A percentile compares a stretch with the other conserved stretches of the same genome.
Conservation (phyloP, 129 eudicot genomes). For the Lonicera japonica region DNA sequence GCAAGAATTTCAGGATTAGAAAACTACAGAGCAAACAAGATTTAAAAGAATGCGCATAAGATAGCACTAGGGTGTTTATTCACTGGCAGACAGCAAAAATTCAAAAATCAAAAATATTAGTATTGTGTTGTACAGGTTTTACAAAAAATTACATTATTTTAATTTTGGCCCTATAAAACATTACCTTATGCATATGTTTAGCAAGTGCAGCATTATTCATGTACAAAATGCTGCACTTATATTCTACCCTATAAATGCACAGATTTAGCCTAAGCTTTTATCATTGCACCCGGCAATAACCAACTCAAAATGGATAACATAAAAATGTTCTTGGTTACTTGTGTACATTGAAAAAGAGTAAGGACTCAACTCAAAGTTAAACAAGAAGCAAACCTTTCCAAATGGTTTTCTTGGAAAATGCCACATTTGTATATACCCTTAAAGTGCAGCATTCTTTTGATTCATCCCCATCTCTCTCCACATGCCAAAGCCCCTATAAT, state of each 20-base stretch:
- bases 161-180: too few relatives aligned
- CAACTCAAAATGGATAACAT: not conserved
- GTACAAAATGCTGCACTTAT: too few relatives aligned
- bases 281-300: too few relatives aligned
- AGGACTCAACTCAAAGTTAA: not conserved
- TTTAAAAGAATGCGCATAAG: not conserved
- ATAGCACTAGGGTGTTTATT: not conserved
- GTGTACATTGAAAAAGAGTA: not conserved
- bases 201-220: too few relatives aligned
- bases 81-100: too few relatives aligned
- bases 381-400: slow-evolving; percentile 61
- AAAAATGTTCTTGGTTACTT: not conserved
- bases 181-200: too few relatives aligned
- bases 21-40: not conserved
- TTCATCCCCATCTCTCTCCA: slow-evolving; percentile 33
- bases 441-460: slow-evolving; percentile 43
- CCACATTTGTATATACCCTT: slow-evolving; percentile 66
- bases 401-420: slow-evolving; percentile 82
- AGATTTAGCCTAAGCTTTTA: too few relatives aligned
- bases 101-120: too few relatives aligned
- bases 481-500: slow-evolving; percentile 81
- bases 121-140: too few relatives aligned
- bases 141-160: too few relatives aligned
- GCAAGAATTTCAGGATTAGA: not conserved
- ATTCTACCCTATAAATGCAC: too few relatives aligned